Conservation (phyloP, 805 yeast species). For the Lachancea fermentati region DNA sequence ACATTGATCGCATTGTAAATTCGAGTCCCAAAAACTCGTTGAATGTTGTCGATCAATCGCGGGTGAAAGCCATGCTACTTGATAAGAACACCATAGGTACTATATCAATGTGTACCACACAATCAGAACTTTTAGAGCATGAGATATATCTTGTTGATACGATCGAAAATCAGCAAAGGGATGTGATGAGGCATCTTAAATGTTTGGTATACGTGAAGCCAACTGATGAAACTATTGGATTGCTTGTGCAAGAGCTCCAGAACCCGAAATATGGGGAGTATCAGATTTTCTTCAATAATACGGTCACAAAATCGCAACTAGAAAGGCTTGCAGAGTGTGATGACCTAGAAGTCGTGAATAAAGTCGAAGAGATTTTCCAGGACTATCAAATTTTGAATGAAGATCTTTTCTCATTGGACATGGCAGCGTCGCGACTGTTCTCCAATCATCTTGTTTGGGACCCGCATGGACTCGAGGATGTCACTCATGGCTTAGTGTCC, state of each 20-base stretch:
- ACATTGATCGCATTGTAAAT: slow-evolving; percentile 37
- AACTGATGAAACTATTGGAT: slow-evolving; percentile 52
- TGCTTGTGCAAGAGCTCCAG: slow-evolving; percentile 59
- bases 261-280: slow-evolving; percentile 78
- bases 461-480: slow-evolving; percentile 20
- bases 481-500: slow-evolving; percentile 22
- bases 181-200: slow-evolving; percentile 69
- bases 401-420: slow-evolving; percentile 53
- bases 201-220: slow-evolving; percentile 82
- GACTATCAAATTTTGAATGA: slow-evolving; percentile 74
- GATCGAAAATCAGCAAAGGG: slow-evolving; percentile 54
- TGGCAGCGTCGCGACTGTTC: slow-evolving; percentile 19
- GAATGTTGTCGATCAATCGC: slow-evolving; percentile 25
- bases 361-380: slow-evolving; percentile 77
- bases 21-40: slow-evolving; percentile 17
- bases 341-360: slow-evolving; percentile 70
- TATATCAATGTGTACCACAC: slow-evolving; percentile 85
- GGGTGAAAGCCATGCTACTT: slow-evolving; percentile 69
- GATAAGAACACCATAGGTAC: slow-evolving; percentile 78
- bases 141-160: slow-evolving; percentile 82
- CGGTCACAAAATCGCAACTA: slow-evolving; percentile 66
- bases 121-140: slow-evolving; percentile 71
- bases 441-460: slow-evolving; percentile 28
- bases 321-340: slow-evolving; percentile 90
- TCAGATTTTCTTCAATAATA: slow-evolving; percentile 72